Conservation (phyloP, 768 basidiomycete species). For the Naganishia randhawae region DNA sequence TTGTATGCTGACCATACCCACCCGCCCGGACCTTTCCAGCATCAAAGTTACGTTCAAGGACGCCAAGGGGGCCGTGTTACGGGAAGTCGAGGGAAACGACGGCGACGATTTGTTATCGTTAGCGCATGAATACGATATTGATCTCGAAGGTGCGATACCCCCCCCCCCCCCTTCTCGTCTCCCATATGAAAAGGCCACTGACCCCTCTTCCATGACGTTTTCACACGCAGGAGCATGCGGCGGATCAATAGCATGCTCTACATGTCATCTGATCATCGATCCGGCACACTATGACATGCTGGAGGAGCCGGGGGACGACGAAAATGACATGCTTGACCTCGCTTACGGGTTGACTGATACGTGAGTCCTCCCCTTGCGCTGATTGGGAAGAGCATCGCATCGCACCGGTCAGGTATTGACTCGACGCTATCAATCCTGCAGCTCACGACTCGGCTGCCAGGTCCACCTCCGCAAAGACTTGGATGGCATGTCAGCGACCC, state of each 20-base stretch:
- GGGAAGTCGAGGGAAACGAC: constrained; percentile 85
- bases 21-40: constrained; percentile 53
- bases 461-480: constrained; percentile 69
- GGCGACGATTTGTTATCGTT: constrained; percentile 88
- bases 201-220: background rate
- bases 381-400: background rate
- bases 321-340: constrained; percentile 87
- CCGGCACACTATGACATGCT: constrained; percentile 77
- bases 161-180: background rate
- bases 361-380: constrained; percentile 53
- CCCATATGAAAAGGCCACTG: background rate
- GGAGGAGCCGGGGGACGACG: constrained; percentile 92
- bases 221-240: constrained; percentile 78
- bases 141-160: constrained; percentile 73
- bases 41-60: constrained; percentile 88
- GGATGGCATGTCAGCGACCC: constrained; percentile 75
- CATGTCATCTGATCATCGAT: constrained; percentile 86
- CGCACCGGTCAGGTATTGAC: background rate
- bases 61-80: constrained; percentile 73
- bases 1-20: background rate
- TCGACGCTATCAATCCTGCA: too few species aligned
- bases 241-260: constrained; percentile 93
- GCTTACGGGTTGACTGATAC: constrained; percentile 96
- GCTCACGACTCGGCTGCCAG: constrained; percentile 58
- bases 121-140: constrained; percentile 92